phyloP scores from a whole-genome alignment of 495 filamentous ascomycete genomes.

The Penicillium silybi region DNA sequence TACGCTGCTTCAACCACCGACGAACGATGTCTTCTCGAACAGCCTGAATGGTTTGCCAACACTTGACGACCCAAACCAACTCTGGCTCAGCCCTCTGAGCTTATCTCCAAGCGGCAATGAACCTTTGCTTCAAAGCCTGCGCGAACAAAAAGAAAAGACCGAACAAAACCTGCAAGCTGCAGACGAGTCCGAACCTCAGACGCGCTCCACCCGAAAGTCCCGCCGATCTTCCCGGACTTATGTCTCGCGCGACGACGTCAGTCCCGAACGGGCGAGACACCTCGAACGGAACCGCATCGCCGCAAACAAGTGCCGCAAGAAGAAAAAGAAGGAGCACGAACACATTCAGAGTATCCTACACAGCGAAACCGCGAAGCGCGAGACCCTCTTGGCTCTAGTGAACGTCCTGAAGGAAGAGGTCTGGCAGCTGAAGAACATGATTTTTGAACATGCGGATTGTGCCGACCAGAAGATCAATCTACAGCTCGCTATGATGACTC shows the following conservation, averaged over 20 bases:
- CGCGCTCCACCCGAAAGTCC: not conserved
- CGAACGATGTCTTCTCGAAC: not conserved
- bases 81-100: not conserved
- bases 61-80: not conserved
- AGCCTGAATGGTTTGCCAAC: not conserved
- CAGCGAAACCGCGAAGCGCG: conserved; percentile 17
- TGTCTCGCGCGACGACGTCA: conserved; percentile 3
- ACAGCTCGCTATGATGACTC: conserved; percentile 16
- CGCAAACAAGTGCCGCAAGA: conserved; percentile 25
- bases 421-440: conserved; percentile 22
- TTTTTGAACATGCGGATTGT: conserved; percentile 23
- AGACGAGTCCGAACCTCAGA: not conserved
- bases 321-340: conserved; percentile 21
- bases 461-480: conserved; percentile 19
- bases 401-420: conserved; percentile 16
- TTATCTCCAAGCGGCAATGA: not conserved
- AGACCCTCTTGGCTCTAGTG: conserved; percentile 14
- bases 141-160: not conserved
- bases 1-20: not conserved
- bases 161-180: not conserved
- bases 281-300: conserved; percentile 26
- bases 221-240: not conserved
- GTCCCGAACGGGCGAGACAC: conserved; percentile 16
- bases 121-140: not conserved
- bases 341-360: conserved; percentile 13